Base-by-base conservation (phyloP, 2,329 filamentous ascomycete genomes). In the Ustilaginoidea virens region DNA sequence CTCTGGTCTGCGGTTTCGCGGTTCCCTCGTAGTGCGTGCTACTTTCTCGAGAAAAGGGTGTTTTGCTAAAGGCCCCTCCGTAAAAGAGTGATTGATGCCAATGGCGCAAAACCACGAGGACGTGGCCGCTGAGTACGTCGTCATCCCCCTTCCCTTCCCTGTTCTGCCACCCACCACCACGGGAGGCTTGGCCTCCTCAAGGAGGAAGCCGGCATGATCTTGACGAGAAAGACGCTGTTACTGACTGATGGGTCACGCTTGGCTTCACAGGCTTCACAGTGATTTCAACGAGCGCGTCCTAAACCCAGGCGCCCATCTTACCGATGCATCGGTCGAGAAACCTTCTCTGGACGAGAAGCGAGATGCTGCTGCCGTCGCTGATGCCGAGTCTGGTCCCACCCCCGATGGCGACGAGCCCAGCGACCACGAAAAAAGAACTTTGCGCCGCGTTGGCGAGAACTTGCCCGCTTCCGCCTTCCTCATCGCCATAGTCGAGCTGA, bases 401-500 rank as follows among this genome's bases (percentile, higher is more conserved):
- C 26, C 48, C 13, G 64, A 67, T 34, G 62, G 63, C 27, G 57
- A 57, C 29, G 63, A 69, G 43, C 66, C 66, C 27, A 69, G 51
- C 15, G 55, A 63, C 2, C 51, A 61, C 12, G 67, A 72, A 47
- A 60, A 55, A 47, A 47, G 40, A 15, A 56, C 53, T 4, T 48
- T 71, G 29, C 62, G 61, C 27, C 64, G 66, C 37, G 40, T 71
- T 18, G 62, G 63, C 22, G 66, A 70, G 47, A 63, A 59, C 35
- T 49, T 71, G 27, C 68, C 68, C 9, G 36, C 59, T 19, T 66
- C 65, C 1, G 66, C 66, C 29, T 70, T 63, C 52, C 51, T 71
- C 29, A 65, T 72, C 18, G 66, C 66, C 17, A 38, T 66, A 11
- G 63, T 72, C 25, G 68, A 71, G 40, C 47, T 70, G 23, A 54